These are phyloP conservation scores for Fistulina hepatica DNA, from an alignment of 1,284 basidiomycete genomes.

Conservation along the genomic window DNA sequence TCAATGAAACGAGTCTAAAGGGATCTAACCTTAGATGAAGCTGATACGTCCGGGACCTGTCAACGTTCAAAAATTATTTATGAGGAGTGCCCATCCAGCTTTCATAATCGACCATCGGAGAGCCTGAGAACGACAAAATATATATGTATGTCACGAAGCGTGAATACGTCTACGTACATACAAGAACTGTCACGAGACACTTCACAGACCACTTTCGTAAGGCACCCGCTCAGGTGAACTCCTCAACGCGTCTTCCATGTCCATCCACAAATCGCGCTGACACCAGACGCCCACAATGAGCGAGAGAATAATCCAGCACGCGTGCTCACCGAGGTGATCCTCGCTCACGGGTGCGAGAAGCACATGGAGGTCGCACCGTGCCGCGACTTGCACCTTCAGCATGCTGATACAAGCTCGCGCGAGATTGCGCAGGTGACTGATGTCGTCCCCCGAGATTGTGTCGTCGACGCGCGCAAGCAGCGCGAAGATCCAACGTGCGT, in stretches of 20 bases:
- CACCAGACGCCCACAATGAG: constrained; percentile 72
- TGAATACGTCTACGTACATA: too few relatives aligned
- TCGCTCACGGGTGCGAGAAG: constrained; percentile 4
- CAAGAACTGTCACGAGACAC: too few relatives aligned
- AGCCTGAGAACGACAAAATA: too few relatives aligned
- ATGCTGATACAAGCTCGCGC: constrained; percentile 62
- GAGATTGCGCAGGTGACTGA: constrained; percentile 66
- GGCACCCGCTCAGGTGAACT: too few relatives aligned
- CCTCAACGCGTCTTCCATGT: constrained; percentile 46
- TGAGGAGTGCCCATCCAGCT: too few relatives aligned
- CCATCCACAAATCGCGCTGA: constrained; percentile 78
- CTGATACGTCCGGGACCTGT: too few relatives aligned
- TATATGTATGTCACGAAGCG: too few relatives aligned
- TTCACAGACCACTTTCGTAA: too few relatives aligned
- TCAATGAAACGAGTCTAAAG: too few relatives aligned
- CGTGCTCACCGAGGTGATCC: constrained; percentile 33
- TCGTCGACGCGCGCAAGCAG: constrained; percentile 68
- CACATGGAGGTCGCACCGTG: constrained; percentile 6
- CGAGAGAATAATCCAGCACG: constrained; percentile 80
- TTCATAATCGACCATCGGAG: too few relatives aligned
- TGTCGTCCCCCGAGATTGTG: constrained; percentile 66
- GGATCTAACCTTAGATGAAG: too few relatives aligned
- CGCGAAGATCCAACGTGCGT: constrained; percentile 78
- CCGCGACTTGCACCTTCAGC: constrained; percentile 32
- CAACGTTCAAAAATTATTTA: too few relatives aligned